Conservation (phyloP, 495 filamentous ascomycete species). For the Amniculicola lignicola region DNA sequence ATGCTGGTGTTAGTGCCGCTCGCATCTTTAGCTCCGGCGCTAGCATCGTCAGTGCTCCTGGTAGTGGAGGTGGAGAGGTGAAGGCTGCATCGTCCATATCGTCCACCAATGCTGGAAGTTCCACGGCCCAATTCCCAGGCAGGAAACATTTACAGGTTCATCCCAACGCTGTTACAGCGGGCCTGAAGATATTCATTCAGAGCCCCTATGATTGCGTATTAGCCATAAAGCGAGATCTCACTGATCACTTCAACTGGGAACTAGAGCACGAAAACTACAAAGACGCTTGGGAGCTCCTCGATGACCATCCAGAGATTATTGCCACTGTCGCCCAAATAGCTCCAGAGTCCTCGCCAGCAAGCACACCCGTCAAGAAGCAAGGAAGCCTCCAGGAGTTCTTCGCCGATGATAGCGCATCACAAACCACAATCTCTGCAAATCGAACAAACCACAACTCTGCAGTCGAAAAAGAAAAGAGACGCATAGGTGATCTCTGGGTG, state of each 20-base stretch:
- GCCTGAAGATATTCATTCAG: slow-evolving; percentile 91
- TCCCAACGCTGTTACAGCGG: slow-evolving; percentile 51
- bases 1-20: slow-evolving; percentile 78
- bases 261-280: slow-evolving; percentile 73
- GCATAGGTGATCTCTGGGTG: slow-evolving; percentile 90
- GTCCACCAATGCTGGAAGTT: slow-evolving; percentile 47
- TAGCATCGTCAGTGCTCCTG: slow-evolving; percentile 62
- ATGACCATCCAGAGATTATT: slow-evolving; percentile 76
- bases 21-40: slow-evolving; percentile 82
- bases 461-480: slow-evolving; percentile 83
- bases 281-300: slow-evolving; percentile 81
- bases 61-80: slow-evolving; percentile 44
- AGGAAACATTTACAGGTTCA: slow-evolving; percentile 34
- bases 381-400: slow-evolving; percentile 72
- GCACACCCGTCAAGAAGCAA: slow-evolving; percentile 52
- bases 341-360: slow-evolving; percentile 42
- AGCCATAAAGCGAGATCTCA: slow-evolving; percentile 75
- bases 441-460: slow-evolving; percentile 51
- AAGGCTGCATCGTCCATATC: slow-evolving; percentile 46
- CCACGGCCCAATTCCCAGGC: slow-evolving; percentile 11
- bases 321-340: slow-evolving; percentile 42
- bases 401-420: slow-evolving; percentile 66
- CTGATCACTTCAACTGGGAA: slow-evolving; percentile 83
- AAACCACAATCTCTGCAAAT: slow-evolving; percentile 51
- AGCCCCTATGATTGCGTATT: slow-evolving; percentile 94